Conservation (phyloP, 1,284 basidiomycete genomes). For the Ustilago esculenta region DNA sequence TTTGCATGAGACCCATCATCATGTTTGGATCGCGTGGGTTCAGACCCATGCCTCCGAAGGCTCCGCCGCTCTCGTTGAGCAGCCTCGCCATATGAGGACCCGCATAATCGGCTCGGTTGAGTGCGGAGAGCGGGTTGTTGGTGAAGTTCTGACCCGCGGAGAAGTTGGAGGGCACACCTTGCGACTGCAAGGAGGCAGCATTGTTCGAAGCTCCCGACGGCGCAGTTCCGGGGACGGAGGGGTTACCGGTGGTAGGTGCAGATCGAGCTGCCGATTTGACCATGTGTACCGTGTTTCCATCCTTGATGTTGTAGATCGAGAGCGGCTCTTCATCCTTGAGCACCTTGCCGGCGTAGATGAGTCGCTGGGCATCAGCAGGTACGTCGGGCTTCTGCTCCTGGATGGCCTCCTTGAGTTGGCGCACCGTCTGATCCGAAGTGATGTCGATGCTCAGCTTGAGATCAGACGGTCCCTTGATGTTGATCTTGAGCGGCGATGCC, state of each 20-base stretch:
- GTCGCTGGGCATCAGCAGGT: slow-evolving; percentile 61
- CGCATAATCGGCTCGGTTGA: slow-evolving; percentile 64
- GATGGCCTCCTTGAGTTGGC: slow-evolving; percentile 62
- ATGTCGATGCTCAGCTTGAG: slow-evolving; percentile 57
- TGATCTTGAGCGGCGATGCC: slow-evolving; percentile 51
- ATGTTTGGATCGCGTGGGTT: slow-evolving; percentile 65
- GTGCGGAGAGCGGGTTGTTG: slow-evolving; percentile 61
- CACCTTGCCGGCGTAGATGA: slow-evolving; percentile 65
- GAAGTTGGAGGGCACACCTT: slow-evolving; percentile 62
- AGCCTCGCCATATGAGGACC: slow-evolving; percentile 64
- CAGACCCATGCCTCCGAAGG: slow-evolving; percentile 59
- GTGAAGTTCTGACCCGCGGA: slow-evolving; percentile 63
- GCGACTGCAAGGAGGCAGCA: slow-evolving; percentile 48
- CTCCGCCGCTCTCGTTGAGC: slow-evolving; percentile 58
- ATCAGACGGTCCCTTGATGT: slow-evolving; percentile 64
- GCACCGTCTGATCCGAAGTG: slow-evolving; percentile 52
- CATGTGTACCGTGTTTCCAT: slow-evolving; percentile 64
- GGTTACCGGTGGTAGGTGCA: slow-evolving; percentile 51
- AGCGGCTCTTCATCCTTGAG: slow-evolving; percentile 62
- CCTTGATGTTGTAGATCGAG: slow-evolving; percentile 61
- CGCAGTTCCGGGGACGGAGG: slow-evolving; percentile 33
- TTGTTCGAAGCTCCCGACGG: slow-evolving; percentile 20
- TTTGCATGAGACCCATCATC: slow-evolving; percentile 63
- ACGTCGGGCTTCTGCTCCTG: slow-evolving; percentile 55
- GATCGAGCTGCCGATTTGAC: slow-evolving; percentile 58